phyloP scores from a whole-genome alignment of 768 basidiomycete species.

The Tremella yokohamensis region DNA sequence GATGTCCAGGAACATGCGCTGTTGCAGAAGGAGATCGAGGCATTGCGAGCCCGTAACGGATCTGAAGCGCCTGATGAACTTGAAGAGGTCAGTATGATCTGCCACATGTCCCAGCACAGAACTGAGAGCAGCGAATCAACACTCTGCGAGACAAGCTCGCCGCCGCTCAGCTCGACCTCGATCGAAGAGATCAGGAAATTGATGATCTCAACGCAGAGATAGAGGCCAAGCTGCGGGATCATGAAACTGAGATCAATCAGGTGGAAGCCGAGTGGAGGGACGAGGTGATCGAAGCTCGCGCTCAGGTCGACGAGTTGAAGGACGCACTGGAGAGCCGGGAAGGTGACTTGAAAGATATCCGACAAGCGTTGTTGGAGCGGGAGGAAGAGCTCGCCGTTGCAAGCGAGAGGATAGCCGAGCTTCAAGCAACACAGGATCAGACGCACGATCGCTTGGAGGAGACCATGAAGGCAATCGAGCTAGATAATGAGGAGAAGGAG shows the following conservation, averaged over 20 bases:
- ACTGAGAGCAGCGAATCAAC: constrained; percentile 34
- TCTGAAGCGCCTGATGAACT: constrained; percentile 25
- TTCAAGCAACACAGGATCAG: constrained; percentile 57
- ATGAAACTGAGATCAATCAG: constrained; percentile 44
- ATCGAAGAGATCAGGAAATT: constrained; percentile 71
- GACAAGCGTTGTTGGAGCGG: constrained; percentile 58
- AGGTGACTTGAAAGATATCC: constrained; percentile 32
- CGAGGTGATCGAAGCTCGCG: constrained; percentile 75
- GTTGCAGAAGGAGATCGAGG: constrained; percentile 38
- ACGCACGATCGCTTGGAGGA: constrained; percentile 44
- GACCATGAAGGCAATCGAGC: constrained; percentile 61
- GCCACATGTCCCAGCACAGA: constrained; percentile 6
- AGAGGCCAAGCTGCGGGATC: constrained; percentile 54
- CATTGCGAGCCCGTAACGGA: constrained; percentile 22
- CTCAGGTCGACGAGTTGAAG: constrained; percentile 68
- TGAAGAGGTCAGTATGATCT: constrained; percentile 32
- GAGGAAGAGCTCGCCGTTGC: constrained; percentile 75
- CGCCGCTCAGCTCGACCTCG: constrained; percentile 66
- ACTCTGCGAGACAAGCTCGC: constrained; percentile 46
- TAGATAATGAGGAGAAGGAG: constrained; percentile 74
- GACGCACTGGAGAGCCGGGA: constrained; percentile 41
- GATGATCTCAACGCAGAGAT: constrained; percentile 77
- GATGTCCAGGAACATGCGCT: constrained; percentile 36
- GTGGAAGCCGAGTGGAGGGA: constrained; percentile 84
- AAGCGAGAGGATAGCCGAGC: constrained; percentile 67